Conservation (phyloP, 306 rosid species). For the Vicia faba region DNA sequence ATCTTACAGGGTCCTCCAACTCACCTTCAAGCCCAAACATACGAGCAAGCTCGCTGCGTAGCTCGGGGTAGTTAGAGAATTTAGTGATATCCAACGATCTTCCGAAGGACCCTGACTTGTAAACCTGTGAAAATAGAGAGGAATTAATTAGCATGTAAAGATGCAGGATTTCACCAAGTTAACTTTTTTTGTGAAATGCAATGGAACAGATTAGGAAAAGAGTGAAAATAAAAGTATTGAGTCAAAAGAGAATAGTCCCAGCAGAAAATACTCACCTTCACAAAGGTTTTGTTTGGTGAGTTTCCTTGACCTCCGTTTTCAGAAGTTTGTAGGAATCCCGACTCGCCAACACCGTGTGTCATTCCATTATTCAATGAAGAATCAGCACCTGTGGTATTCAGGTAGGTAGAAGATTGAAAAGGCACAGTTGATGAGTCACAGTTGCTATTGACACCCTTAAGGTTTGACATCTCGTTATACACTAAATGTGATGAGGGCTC, state of each 20-base stretch:
- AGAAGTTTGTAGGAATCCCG: constrained; percentile 69
- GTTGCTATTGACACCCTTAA: constrained; percentile 61
- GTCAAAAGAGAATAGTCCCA: neutral
- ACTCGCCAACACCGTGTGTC: constrained; percentile 66
- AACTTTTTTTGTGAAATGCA: neutral
- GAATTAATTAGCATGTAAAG: neutral
- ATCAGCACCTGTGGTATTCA: constrained; percentile 60
- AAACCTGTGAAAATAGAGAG: constrained; percentile 36
- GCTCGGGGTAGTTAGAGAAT: constrained; percentile 81
- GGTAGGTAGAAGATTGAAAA: constrained; percentile 69
- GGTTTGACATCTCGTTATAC: constrained; percentile 77
- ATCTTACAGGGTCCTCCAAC: constrained; percentile 91
- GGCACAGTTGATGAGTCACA: constrained; percentile 56
- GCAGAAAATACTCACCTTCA: constrained; percentile 61
- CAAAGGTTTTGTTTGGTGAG: constrained; percentile 69
- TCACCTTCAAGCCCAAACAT: constrained; percentile 87
- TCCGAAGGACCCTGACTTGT: constrained; percentile 48
- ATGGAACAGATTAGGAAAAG: neutral
- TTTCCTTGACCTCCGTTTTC: constrained; percentile 71
- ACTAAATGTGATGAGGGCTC: constrained; percentile 77
- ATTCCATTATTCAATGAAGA: constrained; percentile 69
- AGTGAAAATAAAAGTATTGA: neutral
- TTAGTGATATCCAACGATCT: constrained; percentile 57
- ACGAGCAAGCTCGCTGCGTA: constrained; percentile 84
- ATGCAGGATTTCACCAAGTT: constrained; percentile 11